Evolutionary conservation across 1,284 basidiomycete species (phyloP), one percentile per base, ranked within the genome.

Genomic region (Cystodermella granulosa): DNA sequence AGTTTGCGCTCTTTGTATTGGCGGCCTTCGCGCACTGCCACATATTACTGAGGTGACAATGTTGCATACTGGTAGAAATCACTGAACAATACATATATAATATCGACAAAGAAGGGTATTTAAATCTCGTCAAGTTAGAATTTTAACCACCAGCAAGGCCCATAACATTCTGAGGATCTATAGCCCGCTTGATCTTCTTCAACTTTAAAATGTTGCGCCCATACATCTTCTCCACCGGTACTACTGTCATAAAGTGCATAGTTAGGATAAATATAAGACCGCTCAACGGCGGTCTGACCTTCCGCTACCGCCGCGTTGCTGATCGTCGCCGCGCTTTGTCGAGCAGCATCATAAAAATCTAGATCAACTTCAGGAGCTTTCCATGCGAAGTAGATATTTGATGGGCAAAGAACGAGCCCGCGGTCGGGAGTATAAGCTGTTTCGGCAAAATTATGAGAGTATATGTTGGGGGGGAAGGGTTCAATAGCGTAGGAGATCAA

Each of bases 401-500:
- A 61, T 2, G 79, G 79, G 5, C 70, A 56, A 44, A 73, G 52
- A 5, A 63, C 61, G 5, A 50, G 55, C 2, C 59, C 49, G 44
- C 79, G 73, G 15, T 62, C 55, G 2, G 75, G 72, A 4, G 77
- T 78, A 55, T 70, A 81, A 1, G 77, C 77, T 2, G 76, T 60
- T 2, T 56, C 37, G 17, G 57, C 59, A 14, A 60, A 47, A 40
- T 60, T 66, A 52, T 59, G 57, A 55, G 76, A 69, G 47, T 77
- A 53, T 18, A 55, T 57, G 1, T 73, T 58, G n/a, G n/a, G n/a
- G 4, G 78, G 65, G 70, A 82, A 81, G 4, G 77, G 75, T 49
- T 83, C 78, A 48, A 80, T 66, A 45, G 69, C 73, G 54, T 79
- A 81, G 11, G 74, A 76, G 50, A 74, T 63, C 57, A 73, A 69